Base-by-base conservation (phyloP, 2,329 filamentous ascomycete species). In the Plectosphaerella cucumerina region DNA sequence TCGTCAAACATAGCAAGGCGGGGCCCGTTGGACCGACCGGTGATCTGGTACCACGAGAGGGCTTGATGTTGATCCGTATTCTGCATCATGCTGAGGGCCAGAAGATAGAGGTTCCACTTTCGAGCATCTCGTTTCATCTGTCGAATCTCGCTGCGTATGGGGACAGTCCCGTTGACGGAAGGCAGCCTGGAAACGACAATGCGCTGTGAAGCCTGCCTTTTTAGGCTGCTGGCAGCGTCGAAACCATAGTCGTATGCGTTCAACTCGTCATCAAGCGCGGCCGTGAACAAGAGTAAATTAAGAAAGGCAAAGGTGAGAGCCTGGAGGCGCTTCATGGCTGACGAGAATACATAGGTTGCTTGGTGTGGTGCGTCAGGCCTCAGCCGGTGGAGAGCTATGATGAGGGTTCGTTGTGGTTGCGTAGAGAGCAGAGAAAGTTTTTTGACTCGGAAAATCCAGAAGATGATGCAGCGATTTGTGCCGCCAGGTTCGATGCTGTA, bases 41-140 rank as follows among this genome's bases (percentile, higher is more conserved):
- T 80, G 59, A 95, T 79, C 61, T 89, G 82, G 69, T 91, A 95
- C 74, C 84, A 94, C 39, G 89, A 93, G 35, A 87, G 74, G 50
- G 76, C 74, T 49, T 75, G 70, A 17, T 74, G 72, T 68, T 90
- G 86, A 56, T 84, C 72, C 51, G 81, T 81, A 54, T 75, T 78
- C 68, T 90, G 85, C 72, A 93, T 83, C 70, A 84, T 82, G 64
- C 81, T 82, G 59, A 94, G 76, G 12, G 86, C 87, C 46, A 93
- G 77, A 22, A 95, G 73, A 66, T 87, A 95, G 52, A 95, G 69
- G 63, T 89, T 90, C 83, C 86, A 90, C 62, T 80, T 78, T 60
- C 89, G 82, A 9, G 76, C 64, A 52, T 89, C 78, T 49, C 77
- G 70, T 56, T 81, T 73, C 58, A 95, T 73, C 37, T 86, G 72